Evolutionary conservation across 495 filamentous ascomycete genomes (phyloP).

Genomic region (Neurospora sp.): DNA sequence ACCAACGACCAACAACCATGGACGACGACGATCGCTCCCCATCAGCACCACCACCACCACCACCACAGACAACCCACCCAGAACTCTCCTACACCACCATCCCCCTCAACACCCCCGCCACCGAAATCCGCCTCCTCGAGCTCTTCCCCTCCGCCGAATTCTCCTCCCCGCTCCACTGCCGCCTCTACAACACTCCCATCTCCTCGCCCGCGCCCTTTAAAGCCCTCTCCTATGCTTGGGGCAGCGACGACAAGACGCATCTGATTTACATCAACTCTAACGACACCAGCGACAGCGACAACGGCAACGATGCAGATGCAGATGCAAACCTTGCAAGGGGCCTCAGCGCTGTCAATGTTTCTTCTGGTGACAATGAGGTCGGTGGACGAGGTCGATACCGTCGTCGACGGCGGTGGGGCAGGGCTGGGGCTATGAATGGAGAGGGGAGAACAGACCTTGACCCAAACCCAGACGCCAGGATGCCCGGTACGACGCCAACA

Average conservation of each 20-base stretch:
- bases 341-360: background rate
- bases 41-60: background rate
- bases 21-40: background rate
- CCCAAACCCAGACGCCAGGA: too few species aligned
- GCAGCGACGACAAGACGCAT: background rate
- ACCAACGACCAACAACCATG: background rate
- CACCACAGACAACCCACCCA: background rate
- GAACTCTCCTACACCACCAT: background rate
- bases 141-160: background rate
- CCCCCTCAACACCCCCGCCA: background rate
- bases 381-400: too few species aligned
- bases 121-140: background rate
- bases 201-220: background rate
- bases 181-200: conserved; percentile 6
- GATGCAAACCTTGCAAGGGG: too few species aligned
- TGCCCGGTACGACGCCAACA: too few species aligned
- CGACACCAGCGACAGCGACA: background rate
- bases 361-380: background rate
- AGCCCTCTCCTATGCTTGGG: conserved; percentile 9
- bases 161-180: background rate
- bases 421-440: too few species aligned
- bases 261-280: background rate
- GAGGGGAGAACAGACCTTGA: too few species aligned
- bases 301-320: too few species aligned
- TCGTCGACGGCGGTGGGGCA: too few species aligned